Conservation (phyloP, 2,329 filamentous ascomycete species). For the Xylariaceae sp. region DNA sequence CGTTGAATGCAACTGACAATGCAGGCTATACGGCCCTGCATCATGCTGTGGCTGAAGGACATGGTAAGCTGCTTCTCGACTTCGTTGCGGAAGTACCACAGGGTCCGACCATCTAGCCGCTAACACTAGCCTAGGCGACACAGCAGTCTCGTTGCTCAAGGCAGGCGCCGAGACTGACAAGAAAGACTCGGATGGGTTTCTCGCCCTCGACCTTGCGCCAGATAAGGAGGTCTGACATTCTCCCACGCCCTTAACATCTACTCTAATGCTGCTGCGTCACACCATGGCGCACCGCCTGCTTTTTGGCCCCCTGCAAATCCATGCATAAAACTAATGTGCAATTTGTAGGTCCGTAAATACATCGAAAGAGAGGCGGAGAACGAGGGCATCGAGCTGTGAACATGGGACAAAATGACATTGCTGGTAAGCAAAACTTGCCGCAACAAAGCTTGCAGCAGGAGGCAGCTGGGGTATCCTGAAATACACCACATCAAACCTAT, state of each 20-base stretch:
- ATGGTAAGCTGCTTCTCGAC: slow-evolving; percentile 44
- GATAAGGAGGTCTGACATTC: slow-evolving; percentile 66
- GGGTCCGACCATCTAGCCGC: background rate
- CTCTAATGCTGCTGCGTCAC: no score
- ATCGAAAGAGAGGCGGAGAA: slow-evolving; percentile 74
- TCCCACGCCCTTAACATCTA: background rate
- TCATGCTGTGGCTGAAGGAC: slow-evolving; percentile 75
- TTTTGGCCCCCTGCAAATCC: slow-evolving; percentile 4
- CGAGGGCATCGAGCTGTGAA: slow-evolving; percentile 68
- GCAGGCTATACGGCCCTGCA: slow-evolving; percentile 87
- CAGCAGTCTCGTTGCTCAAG: slow-evolving; percentile 77
- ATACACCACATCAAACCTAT: slow-evolving; percentile 5
- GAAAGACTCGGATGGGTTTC: slow-evolving; percentile 64
- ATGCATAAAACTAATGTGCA: slow-evolving; percentile 9
- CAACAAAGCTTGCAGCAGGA: background rate
- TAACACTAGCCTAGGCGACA: slow-evolving; percentile 54
- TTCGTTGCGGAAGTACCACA: background rate
- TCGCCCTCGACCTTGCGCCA: slow-evolving; percentile 79
- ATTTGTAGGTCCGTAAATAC: slow-evolving; percentile 64
- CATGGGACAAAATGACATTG: background rate
- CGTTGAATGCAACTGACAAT: slow-evolving; percentile 76
- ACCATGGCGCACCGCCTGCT: background rate
- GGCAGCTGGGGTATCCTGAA: background rate
- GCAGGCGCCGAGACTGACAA: slow-evolving; percentile 80
- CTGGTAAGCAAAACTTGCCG: no score